Conservation (phyloP, 805 yeast species). For the Lipomyces anomalus region DNA sequence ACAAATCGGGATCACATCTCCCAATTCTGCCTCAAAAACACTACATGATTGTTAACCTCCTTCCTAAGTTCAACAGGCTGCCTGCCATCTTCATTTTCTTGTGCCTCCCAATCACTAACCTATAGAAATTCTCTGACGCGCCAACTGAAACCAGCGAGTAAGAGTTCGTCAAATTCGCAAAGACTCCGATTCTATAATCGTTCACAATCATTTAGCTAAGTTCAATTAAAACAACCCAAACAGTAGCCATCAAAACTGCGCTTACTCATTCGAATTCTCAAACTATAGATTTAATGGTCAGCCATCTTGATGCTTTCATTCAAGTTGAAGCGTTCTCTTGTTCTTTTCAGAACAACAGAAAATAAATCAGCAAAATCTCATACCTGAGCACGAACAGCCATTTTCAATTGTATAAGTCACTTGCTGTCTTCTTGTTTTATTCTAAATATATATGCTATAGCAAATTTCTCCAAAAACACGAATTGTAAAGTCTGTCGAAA, state of each 20-base stretch:
- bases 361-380: too few species aligned
- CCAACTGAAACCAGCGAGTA: slow-evolving; percentile 96
- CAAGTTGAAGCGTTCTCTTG: too few species aligned
- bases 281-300: slow-evolving; percentile 42
- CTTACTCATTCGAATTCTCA: slow-evolving; percentile 71
- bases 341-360: too few species aligned
- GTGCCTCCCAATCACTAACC: too few species aligned
- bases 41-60: slow-evolving; percentile 46
- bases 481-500: too few species aligned
- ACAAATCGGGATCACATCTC: slow-evolving; percentile 92
- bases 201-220: too few species aligned
- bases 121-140: slow-evolving; percentile 71
- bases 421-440: not conserved
- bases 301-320: too few species aligned
- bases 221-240: slow-evolving; percentile 1
- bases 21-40: slow-evolving; percentile 95
- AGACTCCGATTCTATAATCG: slow-evolving; percentile 75
- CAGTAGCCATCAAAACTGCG: not conserved
- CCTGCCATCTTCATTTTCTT: slow-evolving; percentile 36
- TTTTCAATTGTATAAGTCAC: slow-evolving; percentile 9
- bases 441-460: not conserved
- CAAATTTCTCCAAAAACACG: too few species aligned
- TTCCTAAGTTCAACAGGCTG: not conserved
- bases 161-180: slow-evolving; percentile 90
- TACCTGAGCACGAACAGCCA: slow-evolving; percentile 35